A percentile compares a stretch with the other conserved stretches of the same genome.
phyloP scores from a whole-genome alignment of 1,139 yeast species.

The Blastobotrys illinoisensis region DNA sequence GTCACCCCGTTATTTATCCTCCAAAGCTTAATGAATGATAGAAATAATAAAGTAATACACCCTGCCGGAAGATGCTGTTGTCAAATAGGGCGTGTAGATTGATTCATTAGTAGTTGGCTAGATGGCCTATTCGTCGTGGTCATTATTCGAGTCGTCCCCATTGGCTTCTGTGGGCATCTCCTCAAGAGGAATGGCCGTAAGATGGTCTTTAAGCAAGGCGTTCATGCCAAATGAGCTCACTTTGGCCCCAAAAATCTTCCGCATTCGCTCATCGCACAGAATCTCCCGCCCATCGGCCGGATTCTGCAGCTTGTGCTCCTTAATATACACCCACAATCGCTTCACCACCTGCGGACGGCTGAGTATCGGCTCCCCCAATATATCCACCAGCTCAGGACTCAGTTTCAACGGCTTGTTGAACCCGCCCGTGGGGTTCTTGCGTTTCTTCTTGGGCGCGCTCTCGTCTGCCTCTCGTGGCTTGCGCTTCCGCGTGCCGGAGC shows the following conservation, averaged over 20 bases:
- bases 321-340: constrained; percentile 68
- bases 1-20: background rate
- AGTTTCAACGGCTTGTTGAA: constrained; percentile 35
- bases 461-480: constrained; percentile 1
- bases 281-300: constrained; percentile 64
- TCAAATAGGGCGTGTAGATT: too few species aligned
- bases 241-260: constrained; percentile 46
- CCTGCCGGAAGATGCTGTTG: too few species aligned
- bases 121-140: background rate
- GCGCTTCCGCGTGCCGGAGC: constrained; percentile 10
- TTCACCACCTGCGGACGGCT: constrained; percentile 73
- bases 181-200: constrained; percentile 28
- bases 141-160: background rate
- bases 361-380: constrained; percentile 43
- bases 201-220: constrained; percentile 51
- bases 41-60: background rate
- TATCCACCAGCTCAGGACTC: constrained; percentile 46
- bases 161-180: background rate
- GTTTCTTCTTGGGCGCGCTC: constrained; percentile 14
- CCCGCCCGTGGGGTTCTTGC: constrained; percentile 11
- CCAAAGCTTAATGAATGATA: background rate
- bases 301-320: constrained; percentile 57
- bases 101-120: too few species aligned
- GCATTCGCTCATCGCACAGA: constrained; percentile 59
- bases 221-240: constrained; percentile 67